Conservation (phyloP, 768 basidiomycete species). For the Kondoa malvinella region DNA sequence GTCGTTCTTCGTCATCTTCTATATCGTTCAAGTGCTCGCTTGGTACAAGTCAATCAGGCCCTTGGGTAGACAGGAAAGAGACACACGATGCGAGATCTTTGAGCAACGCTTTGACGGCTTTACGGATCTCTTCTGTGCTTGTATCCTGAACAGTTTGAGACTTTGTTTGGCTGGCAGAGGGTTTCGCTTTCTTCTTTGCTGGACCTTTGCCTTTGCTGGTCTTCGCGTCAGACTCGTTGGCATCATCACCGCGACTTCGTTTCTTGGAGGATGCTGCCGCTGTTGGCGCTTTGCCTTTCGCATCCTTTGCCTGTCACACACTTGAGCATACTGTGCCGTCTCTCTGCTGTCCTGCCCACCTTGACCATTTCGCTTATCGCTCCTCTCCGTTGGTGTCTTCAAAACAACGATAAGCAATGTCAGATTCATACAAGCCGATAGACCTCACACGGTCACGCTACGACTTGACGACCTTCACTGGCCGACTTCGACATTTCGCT, state of each 20-base stretch:
- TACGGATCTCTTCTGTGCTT: neutral
- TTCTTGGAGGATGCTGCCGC: no score
- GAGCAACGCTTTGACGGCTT: neutral
- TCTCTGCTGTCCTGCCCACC: no score
- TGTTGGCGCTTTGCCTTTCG: neutral
- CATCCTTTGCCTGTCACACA: neutral
- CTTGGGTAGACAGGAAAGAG: neutral
- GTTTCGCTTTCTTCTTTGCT: neutral
- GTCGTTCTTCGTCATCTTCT: neutral
- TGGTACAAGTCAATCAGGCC: neutral
- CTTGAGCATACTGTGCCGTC: no score
- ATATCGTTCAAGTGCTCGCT: neutral
- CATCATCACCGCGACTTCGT: neutral
- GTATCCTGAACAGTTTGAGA: neutral
- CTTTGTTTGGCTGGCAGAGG: neutral
- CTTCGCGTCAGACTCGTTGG: neutral
- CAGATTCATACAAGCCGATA: neutral
- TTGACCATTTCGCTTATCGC: no score
- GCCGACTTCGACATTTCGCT: conserved; percentile 26
- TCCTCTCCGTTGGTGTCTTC: no score
- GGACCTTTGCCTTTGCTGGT: neutral
- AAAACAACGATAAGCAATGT: neutral
- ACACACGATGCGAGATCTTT: neutral
- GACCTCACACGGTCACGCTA: conserved; percentile 11
- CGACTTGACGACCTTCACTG: conserved; percentile 15